phyloP scores from a whole-genome alignment of 2,329 filamentous ascomycete genomes.

The Cercospora beticola region DNA sequence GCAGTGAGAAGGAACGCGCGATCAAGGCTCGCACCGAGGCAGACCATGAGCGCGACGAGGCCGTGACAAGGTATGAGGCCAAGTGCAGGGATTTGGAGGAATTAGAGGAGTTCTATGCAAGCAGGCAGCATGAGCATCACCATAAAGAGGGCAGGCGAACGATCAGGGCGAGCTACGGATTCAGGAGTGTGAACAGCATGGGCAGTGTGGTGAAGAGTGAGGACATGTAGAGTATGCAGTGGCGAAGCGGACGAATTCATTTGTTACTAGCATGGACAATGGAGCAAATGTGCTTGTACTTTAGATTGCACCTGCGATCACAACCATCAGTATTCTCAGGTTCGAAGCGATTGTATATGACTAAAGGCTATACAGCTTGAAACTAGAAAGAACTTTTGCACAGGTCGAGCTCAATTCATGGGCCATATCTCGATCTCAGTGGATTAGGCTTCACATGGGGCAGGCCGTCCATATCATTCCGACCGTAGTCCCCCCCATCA shows the following conservation, averaged over 20 bases:
- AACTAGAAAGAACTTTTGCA: too few relatives aligned
- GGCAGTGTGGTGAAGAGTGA: not conserved
- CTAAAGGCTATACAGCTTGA: too few relatives aligned
- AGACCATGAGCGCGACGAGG: constrained; percentile 1
- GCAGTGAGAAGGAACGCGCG: constrained; percentile 6
- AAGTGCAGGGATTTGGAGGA: constrained; percentile 1
- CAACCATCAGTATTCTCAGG: too few relatives aligned
- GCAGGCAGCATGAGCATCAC: not conserved
- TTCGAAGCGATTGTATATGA: too few relatives aligned
- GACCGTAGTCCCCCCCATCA: too few relatives aligned
- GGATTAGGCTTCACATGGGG: too few relatives aligned
- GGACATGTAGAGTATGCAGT: not conserved
- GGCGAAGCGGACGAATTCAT: not conserved
- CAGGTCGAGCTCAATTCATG: too few relatives aligned
- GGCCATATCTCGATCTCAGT: too few relatives aligned
- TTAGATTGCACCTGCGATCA: too few relatives aligned
- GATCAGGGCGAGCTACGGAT: not conserved
- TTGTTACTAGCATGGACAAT: too few relatives aligned
- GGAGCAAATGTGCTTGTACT: too few relatives aligned
- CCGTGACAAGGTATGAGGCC: not conserved
- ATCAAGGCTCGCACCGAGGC: not conserved
- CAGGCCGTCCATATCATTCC: too few relatives aligned
- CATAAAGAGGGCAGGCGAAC: not conserved
- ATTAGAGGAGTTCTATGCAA: not conserved
- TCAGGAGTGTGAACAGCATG: not conserved